A percentile compares a stretch with the other conserved stretches of the same genome.
phyloP scores from a whole-genome alignment of 2,329 filamentous ascomycete species.

The Colletotrichum truncatum region DNA sequence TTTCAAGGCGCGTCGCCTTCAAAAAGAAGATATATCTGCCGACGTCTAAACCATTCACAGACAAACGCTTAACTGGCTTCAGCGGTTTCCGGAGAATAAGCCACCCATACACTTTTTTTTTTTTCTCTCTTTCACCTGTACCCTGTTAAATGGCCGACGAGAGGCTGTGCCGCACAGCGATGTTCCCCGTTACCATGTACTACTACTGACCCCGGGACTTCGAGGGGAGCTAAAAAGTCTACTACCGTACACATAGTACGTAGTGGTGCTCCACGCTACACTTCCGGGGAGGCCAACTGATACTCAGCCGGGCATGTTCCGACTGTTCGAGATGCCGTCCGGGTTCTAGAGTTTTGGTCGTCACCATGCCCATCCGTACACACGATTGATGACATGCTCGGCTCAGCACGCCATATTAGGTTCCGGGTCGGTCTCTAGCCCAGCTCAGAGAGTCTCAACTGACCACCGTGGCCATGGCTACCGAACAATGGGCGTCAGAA shows the following conservation, averaged over 20 bases:
- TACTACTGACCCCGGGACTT: neutral
- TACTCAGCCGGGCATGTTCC: neutral
- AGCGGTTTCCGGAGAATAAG: neutral
- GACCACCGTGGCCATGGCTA: neutral
- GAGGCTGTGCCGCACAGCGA: neutral
- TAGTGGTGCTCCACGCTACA: too few relatives aligned
- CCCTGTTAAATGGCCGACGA: neutral
- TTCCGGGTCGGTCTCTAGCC: too few relatives aligned
- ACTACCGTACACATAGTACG: too few relatives aligned
- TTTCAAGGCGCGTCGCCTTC: neutral
- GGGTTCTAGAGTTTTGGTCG: too few relatives aligned
- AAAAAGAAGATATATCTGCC: neutral
- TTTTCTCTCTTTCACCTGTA: too few relatives aligned
- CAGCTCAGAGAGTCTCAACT: too few relatives aligned
- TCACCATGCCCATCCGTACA: too few relatives aligned
- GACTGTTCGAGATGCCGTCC: too few relatives aligned
- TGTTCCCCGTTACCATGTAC: conserved; percentile 6
- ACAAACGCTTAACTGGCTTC: neutral
- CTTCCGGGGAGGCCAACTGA: neutral
- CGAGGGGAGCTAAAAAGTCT: neutral
- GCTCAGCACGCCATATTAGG: too few relatives aligned
- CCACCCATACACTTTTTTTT: too few relatives aligned
- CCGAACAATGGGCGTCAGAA: too few relatives aligned
- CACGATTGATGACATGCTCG: too few relatives aligned
- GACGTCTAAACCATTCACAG: neutral